Conservation (phyloP, 139 green algal species). For the Tetraselmis chui region DNA sequence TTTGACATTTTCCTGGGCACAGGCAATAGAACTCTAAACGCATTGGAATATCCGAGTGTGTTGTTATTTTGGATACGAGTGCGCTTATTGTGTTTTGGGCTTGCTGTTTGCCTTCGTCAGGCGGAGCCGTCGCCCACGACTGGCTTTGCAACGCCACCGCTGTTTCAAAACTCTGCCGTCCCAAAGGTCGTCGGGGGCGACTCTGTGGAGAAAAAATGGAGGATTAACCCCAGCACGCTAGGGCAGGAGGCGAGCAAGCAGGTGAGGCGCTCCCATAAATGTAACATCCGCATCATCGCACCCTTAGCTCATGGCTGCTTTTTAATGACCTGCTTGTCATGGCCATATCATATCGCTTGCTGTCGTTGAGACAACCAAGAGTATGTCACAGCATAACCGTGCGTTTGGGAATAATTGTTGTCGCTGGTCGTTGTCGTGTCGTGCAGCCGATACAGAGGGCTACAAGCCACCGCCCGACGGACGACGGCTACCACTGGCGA, state of each 20-base stretch:
- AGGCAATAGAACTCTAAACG: too few species aligned
- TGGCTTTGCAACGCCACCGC: constrained; percentile 32
- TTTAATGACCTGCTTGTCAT: not conserved
- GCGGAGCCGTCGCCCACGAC: constrained; percentile 47
- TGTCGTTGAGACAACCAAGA: not conserved
- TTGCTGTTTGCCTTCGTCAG: constrained; percentile 14
- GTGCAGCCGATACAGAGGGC: constrained; percentile 13
- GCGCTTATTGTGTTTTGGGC: too few species aligned
- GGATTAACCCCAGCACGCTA: not conserved
- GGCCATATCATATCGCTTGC: not conserved
- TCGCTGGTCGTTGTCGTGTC: not conserved
- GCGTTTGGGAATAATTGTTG: not conserved
- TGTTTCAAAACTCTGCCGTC: constrained; percentile 27
- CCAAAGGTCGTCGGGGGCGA: not conserved
- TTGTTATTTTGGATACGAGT: too few species aligned
- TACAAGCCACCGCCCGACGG: constrained; percentile 55
- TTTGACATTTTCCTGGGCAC: too few species aligned
- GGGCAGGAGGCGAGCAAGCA: not conserved
- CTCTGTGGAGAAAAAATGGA: too few species aligned
- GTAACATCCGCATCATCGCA: not conserved
- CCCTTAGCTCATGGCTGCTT: not conserved
- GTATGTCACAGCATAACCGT: constrained; percentile 3
- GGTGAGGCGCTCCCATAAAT: constrained; percentile 7
- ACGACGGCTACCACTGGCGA: constrained; percentile 78
- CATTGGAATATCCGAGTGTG: too few species aligned